Percentiles rank a stretch among this genome's conserved stretches.
Conservation (phyloP, 2,329 filamentous ascomycete species). For the Chalara sp. region DNA sequence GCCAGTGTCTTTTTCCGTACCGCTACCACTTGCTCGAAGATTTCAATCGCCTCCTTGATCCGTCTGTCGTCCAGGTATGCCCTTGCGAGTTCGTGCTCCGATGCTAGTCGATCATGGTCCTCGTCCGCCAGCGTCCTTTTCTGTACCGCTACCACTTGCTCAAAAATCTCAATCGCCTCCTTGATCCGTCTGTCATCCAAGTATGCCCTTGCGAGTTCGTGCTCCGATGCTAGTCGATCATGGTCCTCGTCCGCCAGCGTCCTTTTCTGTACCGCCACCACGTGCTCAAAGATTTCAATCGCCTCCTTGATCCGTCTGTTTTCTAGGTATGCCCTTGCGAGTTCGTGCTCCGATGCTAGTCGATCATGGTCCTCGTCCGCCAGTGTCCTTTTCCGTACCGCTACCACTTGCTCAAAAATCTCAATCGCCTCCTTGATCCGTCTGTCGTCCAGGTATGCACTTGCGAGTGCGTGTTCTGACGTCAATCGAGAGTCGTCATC, state of each 20-base stretch:
- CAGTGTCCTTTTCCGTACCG: background rate
- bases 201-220: constrained; percentile 20
- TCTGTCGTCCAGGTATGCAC: background rate
- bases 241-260: constrained; percentile 6
- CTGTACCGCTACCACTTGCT: constrained; percentile 13
- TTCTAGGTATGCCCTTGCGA: background rate
- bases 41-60: too few relatives aligned
- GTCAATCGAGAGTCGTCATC: constrained; percentile 7
- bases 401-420: background rate
- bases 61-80: constrained; percentile 1
- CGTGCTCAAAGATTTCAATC: background rate
- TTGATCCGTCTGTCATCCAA: constrained; percentile 9
- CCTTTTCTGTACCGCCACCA: constrained; percentile 8
- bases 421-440: background rate
- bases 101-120: constrained; percentile 6
- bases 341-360: background rate
- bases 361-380: background rate
- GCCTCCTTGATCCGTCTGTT: background rate
- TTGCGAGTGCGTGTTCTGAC: background rate
- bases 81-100: constrained; percentile 6
- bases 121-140: constrained; percentile 4
- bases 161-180: constrained; percentile 18
- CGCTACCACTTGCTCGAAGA: too few relatives aligned
- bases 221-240: constrained; percentile 9
- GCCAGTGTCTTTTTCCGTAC: constrained; percentile 6